Percentiles rank a stretch among this genome's conserved stretches.
Evolutionary conservation across 495 filamentous ascomycete genomes (phyloP).

Genomic region (Jackrogersella minutella): DNA sequence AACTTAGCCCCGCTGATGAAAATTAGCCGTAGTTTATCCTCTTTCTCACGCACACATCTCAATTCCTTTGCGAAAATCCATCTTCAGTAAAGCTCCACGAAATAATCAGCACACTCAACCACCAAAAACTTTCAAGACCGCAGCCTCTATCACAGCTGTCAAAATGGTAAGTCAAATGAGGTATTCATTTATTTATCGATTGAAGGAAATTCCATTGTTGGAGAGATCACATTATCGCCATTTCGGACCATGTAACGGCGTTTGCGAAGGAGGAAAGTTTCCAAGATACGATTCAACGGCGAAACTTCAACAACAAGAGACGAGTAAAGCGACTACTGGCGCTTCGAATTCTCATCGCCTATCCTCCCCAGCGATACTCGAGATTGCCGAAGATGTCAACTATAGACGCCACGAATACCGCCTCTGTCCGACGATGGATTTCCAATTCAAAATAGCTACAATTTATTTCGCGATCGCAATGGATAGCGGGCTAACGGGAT

Average conservation of each 20-base stretch:
- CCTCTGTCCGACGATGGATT: not conserved
- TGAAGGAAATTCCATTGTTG: not conserved
- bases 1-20: not conserved
- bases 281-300: not conserved
- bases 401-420: not conserved
- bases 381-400: not conserved
- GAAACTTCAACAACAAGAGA: conserved; percentile 13
- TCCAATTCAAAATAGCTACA: not conserved
- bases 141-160: conserved; percentile 30
- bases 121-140: conserved; percentile 32
- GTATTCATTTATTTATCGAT: conserved; percentile 9
- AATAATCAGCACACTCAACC: conserved; percentile 24
- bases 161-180: conserved; percentile 38
- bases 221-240: not conserved
- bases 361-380: not conserved
- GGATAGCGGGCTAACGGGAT: conserved; percentile 67
- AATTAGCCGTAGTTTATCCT: conserved; percentile 37
- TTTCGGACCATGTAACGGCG: not conserved
- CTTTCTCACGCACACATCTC: conserved; percentile 40
- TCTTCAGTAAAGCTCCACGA: conserved; percentile 30
- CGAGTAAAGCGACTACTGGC: not conserved
- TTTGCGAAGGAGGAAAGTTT: conserved; percentile 10
- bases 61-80: conserved; percentile 34
- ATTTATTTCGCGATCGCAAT: conserved; percentile 2
- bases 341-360: not conserved